Base-by-base conservation (phyloP, 2,329 filamentous ascomycete species). In the Ophiostoma sp. region DNA sequence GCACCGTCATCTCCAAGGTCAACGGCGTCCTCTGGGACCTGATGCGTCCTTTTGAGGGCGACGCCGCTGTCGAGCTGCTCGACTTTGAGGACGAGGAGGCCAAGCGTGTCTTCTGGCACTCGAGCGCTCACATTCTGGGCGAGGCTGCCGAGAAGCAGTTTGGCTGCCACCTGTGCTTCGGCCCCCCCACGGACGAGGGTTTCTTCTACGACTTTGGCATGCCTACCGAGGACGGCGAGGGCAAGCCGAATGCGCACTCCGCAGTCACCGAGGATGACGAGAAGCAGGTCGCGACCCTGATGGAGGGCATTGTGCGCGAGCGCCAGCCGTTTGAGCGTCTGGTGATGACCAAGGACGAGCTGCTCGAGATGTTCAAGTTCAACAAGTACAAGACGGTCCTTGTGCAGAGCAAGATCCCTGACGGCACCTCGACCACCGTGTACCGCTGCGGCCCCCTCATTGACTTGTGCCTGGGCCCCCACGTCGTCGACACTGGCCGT, bases 371-470 rank as follows among this genome's bases (percentile, higher is more conserved):
- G 91, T 98, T 98, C 83, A 87, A 88, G 74, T 96, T 96, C 84
- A 97, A 96, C 85, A 95, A 95, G 78, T 98, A 97, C 84, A 98
- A 99, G 86, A 88, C 96, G 77, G 91, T 97, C 78, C 96, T 98
- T 79, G 98, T 99, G 81, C 89, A 92, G 74, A 90, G 93, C 82
- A 93, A 96, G 79, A 91, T 98, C 70, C 83, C 89, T 52, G 92
- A 97, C 74, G 93, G 92, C 74, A 93, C 92, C 68, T 92, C 85
- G 76, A 96, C 92, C 77, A 98, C 95, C 9, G 94, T 98, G 55
- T 99, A 98, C 79, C 88, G 92, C 67, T 96, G 93, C 75, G 95
- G 95, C 69, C 93, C 93, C 14, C 83, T 98, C 68, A 97, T 98
- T 75, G 95, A 99, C 85, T 82, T 98, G 72, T 98, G 95, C 83